Evolutionary conservation across 305 asterid genomes (phyloP).

Genomic region (Fraxinus albicans): DNA sequence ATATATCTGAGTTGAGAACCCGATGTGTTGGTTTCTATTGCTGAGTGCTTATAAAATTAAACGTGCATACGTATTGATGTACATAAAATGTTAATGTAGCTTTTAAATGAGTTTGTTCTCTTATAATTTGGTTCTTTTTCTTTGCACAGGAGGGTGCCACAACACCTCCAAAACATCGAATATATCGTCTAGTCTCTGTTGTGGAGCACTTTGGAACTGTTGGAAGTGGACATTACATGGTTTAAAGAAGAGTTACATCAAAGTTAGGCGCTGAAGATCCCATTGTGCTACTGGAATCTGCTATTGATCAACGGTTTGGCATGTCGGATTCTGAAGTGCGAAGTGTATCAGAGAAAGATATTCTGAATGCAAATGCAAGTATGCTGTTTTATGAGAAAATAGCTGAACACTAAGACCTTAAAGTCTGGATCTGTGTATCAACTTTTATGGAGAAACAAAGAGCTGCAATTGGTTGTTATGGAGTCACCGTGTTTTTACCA

Average conservation of each 20-base stretch:
- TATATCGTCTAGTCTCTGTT: constrained; percentile 64
- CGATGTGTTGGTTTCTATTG: not conserved
- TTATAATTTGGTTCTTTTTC: not conserved
- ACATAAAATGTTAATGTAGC: not conserved
- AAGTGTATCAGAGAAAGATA: constrained; percentile 64
- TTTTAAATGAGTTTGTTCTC: constrained; percentile 4
- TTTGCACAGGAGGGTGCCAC: constrained; percentile 33
- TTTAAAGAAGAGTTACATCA: constrained; percentile 62
- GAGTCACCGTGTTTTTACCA: not conserved
- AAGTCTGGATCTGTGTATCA: not conserved
- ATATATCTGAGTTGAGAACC: not conserved
- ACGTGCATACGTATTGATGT: not conserved
- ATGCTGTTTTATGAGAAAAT: constrained; percentile 77
- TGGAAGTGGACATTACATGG: constrained; percentile 80
- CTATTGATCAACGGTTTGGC: constrained; percentile 66
- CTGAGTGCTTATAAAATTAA: not conserved
- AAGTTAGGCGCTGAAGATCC: constrained; percentile 48
- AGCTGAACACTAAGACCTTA: constrained; percentile 20
- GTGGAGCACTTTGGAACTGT: constrained; percentile 78
- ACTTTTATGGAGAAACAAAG: not conserved
- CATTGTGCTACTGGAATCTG: constrained; percentile 46
- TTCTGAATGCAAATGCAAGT: constrained; percentile 72
- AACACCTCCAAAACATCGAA: constrained; percentile 23
- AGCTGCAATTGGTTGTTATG: not conserved
- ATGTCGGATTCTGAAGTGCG: constrained; percentile 73